phyloP scores from a whole-genome alignment of 805 yeast genomes.

The Ogataea thermomethanolica region DNA sequence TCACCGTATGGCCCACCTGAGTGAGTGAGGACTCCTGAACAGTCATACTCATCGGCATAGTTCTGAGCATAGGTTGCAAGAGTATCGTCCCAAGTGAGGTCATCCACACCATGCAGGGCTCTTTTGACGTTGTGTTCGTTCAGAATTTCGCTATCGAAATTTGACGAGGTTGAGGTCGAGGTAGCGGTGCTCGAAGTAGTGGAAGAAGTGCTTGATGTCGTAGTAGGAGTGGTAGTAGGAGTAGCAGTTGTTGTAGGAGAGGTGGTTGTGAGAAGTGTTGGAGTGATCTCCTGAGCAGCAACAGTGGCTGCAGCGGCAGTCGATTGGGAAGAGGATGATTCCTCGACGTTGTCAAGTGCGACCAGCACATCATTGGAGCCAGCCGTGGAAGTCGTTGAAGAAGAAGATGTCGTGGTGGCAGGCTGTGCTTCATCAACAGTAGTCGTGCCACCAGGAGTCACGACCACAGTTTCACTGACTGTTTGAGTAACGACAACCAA shows the following conservation, averaged over 20 bases:
- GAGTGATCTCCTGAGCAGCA: too few species aligned
- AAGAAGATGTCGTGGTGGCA: slow-evolving; percentile 5
- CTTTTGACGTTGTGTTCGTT: slow-evolving; percentile 61
- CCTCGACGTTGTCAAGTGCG: too few species aligned
- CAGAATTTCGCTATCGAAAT: slow-evolving; percentile 39
- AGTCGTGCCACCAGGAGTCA: slow-evolving; percentile 22
- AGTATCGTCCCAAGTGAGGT: slow-evolving; percentile 53
- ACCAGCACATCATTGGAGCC: too few species aligned
- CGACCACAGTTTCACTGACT: slow-evolving; percentile 22
- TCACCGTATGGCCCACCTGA: slow-evolving; percentile 71
- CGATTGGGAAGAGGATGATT: too few species aligned
- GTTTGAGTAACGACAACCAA: slow-evolving; percentile 24
- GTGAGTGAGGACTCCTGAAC: slow-evolving; percentile 61
- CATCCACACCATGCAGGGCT: slow-evolving; percentile 48
- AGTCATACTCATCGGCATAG: slow-evolving; percentile 53
- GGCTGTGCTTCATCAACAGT: slow-evolving; percentile 12
- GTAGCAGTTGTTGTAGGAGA: not conserved
- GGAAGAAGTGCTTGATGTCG: slow-evolving; percentile 18
- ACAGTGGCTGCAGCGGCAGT: too few species aligned
- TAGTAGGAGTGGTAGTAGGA: slow-evolving; percentile 7
- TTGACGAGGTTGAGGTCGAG: slow-evolving; percentile 18
- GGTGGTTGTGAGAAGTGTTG: too few species aligned
- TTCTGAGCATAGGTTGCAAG: slow-evolving; percentile 54
- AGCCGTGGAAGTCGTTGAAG: too few species aligned
- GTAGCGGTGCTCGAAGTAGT: slow-evolving; percentile 19